Evolutionary conservation across 164 flowering plant species (phyloP).

Genomic region (Euptelea pleiosperma): DNA sequence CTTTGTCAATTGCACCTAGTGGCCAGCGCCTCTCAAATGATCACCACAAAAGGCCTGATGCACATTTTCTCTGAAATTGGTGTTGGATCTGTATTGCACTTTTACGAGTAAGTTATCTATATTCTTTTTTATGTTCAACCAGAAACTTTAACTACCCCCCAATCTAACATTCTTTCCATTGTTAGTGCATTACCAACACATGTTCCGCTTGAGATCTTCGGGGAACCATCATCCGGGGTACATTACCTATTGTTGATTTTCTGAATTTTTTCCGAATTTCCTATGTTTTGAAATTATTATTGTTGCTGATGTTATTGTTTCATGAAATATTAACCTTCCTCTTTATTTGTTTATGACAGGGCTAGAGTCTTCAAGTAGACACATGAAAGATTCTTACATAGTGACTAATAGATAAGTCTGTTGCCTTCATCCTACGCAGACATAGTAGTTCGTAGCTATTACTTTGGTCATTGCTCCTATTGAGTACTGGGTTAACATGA

Average conservation of each 20-base stretch:
- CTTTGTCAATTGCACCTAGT: constrained; percentile 94
- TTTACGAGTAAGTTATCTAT: constrained; percentile 44
- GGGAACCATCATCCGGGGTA: constrained; percentile 43
- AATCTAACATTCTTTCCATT: constrained; percentile 3
- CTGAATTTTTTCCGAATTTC: neutral
- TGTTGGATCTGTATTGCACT: constrained; percentile 52
- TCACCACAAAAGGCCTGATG: constrained; percentile 52
- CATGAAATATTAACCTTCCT: neutral
- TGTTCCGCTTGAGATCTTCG: constrained; percentile 29
- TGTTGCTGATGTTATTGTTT: neutral
- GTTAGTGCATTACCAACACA: constrained; percentile 49
- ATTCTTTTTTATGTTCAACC: neutral
- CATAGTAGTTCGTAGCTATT: constrained; percentile 21
- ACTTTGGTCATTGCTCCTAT: constrained; percentile 17
- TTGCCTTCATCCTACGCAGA: constrained; percentile 23
- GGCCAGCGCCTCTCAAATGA: constrained; percentile 35
- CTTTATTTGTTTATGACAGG: constrained; percentile 35
- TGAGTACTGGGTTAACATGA: constrained; percentile 22
- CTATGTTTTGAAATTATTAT: neutral
- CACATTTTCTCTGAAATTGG: constrained; percentile 45
- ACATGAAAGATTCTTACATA: constrained; percentile 23
- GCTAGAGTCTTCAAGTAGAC: constrained; percentile 33
- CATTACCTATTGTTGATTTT: neutral
- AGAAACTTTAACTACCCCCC: neutral
- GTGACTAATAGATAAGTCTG: constrained; percentile 19